Evolutionary conservation across 164 flowering plant species (phyloP).

Genomic region (Magnolia sinica): DNA sequence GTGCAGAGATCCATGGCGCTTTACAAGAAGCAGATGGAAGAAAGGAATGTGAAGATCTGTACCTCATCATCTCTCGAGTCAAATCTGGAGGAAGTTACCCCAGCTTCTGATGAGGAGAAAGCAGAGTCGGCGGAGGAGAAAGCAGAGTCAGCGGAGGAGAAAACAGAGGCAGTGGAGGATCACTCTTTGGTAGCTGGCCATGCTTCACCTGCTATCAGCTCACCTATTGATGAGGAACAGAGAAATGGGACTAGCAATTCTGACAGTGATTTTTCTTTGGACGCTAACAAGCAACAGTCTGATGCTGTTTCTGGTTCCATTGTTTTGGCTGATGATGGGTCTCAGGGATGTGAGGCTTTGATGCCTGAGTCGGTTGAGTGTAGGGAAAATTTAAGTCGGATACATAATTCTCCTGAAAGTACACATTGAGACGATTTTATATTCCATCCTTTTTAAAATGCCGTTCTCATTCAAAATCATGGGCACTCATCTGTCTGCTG

Average conservation of each 20-base stretch:
- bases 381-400: constrained; percentile 74
- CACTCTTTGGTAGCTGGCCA: background rate
- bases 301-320: constrained; percentile 23
- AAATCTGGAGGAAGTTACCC: constrained; percentile 7
- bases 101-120: background rate
- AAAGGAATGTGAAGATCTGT: constrained; percentile 6
- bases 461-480: background rate
- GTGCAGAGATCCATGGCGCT: constrained; percentile 69
- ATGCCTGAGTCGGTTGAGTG: constrained; percentile 59
- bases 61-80: constrained; percentile 1
- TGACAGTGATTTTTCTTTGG: constrained; percentile 4
- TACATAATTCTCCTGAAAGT: constrained; percentile 91
- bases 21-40: constrained; percentile 54
- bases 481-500: background rate
- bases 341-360: constrained; percentile 45
- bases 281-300: constrained; percentile 3
- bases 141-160: background rate
- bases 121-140: background rate
- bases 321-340: constrained; percentile 32
- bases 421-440: constrained; percentile 85
- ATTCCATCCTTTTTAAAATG: constrained; percentile 2
- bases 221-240: constrained; percentile 1
- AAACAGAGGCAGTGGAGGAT: background rate
- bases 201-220: background rate
- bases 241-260: background rate